Percentiles rank a stretch among this genome's conserved stretches.
Evolutionary conservation across 2,329 filamentous ascomycete genomes (phyloP).

Genomic region (Colletotrichum lupini): DNA sequence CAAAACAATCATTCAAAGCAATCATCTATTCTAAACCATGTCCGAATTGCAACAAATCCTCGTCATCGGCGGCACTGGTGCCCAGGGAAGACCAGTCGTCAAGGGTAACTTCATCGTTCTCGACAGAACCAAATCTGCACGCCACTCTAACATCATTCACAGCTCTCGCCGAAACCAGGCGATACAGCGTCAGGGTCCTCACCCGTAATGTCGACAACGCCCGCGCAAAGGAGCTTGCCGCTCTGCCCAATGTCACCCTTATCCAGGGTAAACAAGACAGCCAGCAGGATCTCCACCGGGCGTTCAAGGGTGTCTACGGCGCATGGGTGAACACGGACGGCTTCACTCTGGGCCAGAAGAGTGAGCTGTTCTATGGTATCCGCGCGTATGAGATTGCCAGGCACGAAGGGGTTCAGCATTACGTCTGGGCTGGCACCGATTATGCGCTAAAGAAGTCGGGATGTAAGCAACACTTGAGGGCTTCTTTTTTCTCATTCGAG

Average conservation of each 20-base stretch:
- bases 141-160: not conserved
- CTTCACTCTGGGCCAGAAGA: slow-evolving; percentile 41
- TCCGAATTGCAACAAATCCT: slow-evolving; percentile 5
- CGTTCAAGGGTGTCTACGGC: slow-evolving; percentile 36
- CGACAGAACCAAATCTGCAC: too few relatives aligned
- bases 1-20: too few relatives aligned
- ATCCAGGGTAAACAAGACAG: slow-evolving; percentile 25
- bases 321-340: slow-evolving; percentile 40
- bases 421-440: slow-evolving; percentile 36
- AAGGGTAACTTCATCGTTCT: slow-evolving; percentile 38
- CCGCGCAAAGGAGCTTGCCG: slow-evolving; percentile 37
- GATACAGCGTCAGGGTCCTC: slow-evolving; percentile 49
- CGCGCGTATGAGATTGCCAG: slow-evolving; percentile 39
- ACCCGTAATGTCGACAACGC: slow-evolving; percentile 48
- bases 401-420: slow-evolving; percentile 36
- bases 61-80: slow-evolving; percentile 50
- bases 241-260: slow-evolving; percentile 36
- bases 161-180: slow-evolving; percentile 39
- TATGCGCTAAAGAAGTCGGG: slow-evolving; percentile 30
- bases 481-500: too few relatives aligned
- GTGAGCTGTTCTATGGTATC: slow-evolving; percentile 39
- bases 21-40: not conserved
- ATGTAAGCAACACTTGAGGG: not conserved
- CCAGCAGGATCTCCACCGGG: slow-evolving; percentile 32
- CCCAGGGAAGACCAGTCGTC: slow-evolving; percentile 49